Conservation (phyloP, 805 yeast species). For the Clavispora phyllophila region DNA sequence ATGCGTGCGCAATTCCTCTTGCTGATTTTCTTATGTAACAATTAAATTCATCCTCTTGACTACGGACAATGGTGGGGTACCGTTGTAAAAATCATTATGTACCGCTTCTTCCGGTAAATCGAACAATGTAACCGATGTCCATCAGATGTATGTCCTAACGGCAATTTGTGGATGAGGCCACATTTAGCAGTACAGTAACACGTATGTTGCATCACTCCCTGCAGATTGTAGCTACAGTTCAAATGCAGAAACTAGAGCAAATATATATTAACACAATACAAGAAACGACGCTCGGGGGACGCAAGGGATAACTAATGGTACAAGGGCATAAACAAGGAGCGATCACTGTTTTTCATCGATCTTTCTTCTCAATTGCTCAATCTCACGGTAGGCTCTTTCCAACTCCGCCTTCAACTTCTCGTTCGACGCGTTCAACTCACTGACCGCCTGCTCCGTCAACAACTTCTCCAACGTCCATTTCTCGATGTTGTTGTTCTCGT, state of each 20-base stretch:
- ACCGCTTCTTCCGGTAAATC: too few relatives aligned
- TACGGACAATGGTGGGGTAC: too few relatives aligned
- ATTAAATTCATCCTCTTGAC: too few relatives aligned
- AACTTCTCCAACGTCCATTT: constrained; percentile 94
- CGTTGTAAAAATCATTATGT: too few relatives aligned
- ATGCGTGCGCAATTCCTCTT: too few relatives aligned
- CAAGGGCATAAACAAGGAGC: background rate
- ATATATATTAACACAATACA: background rate
- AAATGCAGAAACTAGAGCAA: background rate
- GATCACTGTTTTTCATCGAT: constrained; percentile 16
- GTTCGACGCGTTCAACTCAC: constrained; percentile 78
- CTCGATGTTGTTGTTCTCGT: constrained; percentile 83
- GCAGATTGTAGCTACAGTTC: too few relatives aligned
- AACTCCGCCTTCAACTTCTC: constrained; percentile 84
- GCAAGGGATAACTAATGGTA: constrained; percentile 1
- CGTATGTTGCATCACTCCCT: too few relatives aligned
- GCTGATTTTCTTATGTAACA: too few relatives aligned
- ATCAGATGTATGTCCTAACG: too few relatives aligned
- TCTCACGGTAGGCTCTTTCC: constrained; percentile 87
- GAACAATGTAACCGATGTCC: too few relatives aligned
- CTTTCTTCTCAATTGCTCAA: constrained; percentile 69
- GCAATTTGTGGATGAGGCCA: too few relatives aligned
- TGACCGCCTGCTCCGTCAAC: constrained; percentile 84
- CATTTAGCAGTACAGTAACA: too few relatives aligned
- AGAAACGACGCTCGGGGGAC: background rate